Conservation (phyloP, 2,329 filamentous ascomycete genomes). For the Phaeophleospora eucalypticola region DNA sequence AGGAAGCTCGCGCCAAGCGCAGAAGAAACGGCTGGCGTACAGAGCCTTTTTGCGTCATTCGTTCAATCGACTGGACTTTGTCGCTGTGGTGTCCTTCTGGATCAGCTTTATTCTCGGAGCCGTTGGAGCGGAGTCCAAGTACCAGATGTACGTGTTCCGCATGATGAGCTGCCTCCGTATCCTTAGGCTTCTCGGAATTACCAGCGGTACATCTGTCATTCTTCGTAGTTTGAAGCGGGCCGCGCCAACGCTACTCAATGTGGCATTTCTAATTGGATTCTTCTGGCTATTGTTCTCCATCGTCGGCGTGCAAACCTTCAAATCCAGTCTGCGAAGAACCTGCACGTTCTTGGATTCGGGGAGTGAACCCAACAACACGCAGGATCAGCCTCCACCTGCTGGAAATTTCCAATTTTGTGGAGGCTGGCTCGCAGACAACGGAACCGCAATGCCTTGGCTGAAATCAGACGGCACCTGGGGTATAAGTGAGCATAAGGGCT, state of each 20-base stretch:
- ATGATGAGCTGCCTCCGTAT: slow-evolving; percentile 97
- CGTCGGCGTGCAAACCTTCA: slow-evolving; percentile 91
- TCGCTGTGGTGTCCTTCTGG: slow-evolving; percentile 95
- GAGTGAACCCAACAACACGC: slow-evolving; percentile 21
- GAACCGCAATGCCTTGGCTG: slow-evolving; percentile 64
- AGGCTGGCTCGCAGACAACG: slow-evolving; percentile 64
- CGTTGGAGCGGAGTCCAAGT: slow-evolving; percentile 61
- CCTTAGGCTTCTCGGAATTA: slow-evolving; percentile 81
- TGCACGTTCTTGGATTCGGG: slow-evolving; percentile 39
- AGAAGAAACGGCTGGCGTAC: slow-evolving; percentile 79
- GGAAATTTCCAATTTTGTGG: slow-evolving; percentile 77
- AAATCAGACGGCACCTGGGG: slow-evolving; percentile 51
- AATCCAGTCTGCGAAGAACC: slow-evolving; percentile 47
- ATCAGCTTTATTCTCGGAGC: slow-evolving; percentile 74
- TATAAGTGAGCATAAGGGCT: slow-evolving; percentile 67
- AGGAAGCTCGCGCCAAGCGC: slow-evolving; percentile 67
- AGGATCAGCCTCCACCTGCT: slow-evolving; percentile 21
- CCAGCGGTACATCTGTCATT: slow-evolving; percentile 92
- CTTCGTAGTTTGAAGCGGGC: slow-evolving; percentile 92
- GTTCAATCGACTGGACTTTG: slow-evolving; percentile 92
- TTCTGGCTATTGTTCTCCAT: slow-evolving; percentile 98
- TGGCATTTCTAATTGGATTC: slow-evolving; percentile 90
- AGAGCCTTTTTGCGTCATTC: slow-evolving; percentile 90
- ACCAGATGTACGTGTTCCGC: slow-evolving; percentile 83
- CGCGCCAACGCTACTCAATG: slow-evolving; percentile 82